phyloP scores from a whole-genome alignment of 345 rosid species.

The Aethionema arabicum region DNA sequence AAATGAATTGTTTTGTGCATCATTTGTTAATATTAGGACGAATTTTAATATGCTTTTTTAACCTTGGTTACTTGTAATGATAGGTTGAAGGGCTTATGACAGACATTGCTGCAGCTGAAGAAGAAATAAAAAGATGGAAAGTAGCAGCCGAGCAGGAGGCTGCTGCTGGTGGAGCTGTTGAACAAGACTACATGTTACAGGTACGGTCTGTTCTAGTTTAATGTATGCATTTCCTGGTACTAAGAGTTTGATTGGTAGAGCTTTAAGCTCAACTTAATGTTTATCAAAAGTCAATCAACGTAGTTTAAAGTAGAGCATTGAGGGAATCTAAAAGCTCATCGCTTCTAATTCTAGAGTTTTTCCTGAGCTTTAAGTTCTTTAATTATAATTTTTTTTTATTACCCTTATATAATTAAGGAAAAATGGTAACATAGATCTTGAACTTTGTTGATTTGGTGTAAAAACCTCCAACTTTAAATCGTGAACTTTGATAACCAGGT shows the following conservation, averaged over 20 bases:
- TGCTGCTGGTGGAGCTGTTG: constrained; percentile 94
- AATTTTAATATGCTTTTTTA: constrained; percentile 5
- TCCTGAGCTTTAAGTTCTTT: no score
- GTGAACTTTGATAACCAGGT: no score
- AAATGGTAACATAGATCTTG: no score
- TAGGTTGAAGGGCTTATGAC: constrained; percentile 98
- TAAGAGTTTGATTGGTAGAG: neutral
- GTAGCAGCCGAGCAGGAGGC: constrained; percentile 99
- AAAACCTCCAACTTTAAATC: no score
- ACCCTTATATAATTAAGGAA: no score
- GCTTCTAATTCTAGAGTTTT: no score
- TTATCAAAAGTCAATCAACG: no score
- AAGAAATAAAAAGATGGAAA: constrained; percentile 98
- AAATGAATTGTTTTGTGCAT: constrained; percentile 3
- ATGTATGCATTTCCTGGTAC: neutral
- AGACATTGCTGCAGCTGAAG: constrained; percentile 96
- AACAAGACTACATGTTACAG: constrained; percentile 72
- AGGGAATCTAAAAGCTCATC: no score
- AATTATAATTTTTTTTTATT: no score
- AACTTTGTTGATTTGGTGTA: no score
- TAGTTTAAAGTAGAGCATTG: no score
- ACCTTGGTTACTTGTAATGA: constrained; percentile 3
- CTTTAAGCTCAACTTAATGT: no score
- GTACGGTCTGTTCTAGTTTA: constrained; percentile 35
- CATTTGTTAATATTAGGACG: constrained; percentile 1